Percentiles rank a stretch among this genome's conserved stretches.
Evolutionary conservation across 2,329 filamentous ascomycete genomes (phyloP).

Genomic region (Cytospora piceicola): DNA sequence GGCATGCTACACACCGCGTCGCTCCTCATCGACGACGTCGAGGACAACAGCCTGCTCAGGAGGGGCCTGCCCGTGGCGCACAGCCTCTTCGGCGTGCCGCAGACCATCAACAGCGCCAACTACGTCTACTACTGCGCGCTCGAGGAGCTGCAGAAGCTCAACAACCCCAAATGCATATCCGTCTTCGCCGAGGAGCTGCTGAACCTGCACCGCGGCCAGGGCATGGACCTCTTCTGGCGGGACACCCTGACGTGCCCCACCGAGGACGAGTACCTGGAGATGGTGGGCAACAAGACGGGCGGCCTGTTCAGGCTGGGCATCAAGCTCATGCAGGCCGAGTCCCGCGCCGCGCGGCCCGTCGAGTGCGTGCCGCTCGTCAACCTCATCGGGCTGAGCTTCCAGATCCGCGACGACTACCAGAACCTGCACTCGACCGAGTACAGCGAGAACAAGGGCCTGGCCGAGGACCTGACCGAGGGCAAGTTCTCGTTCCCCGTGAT

Average conservation of each 20-base stretch:
- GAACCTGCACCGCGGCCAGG: slow-evolving; percentile 84
- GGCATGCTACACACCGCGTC: slow-evolving; percentile 87
- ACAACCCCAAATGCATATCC: slow-evolving; percentile 65
- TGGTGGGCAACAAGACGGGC: slow-evolving; percentile 90
- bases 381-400: slow-evolving; percentile 82
- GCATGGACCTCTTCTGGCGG: slow-evolving; percentile 90
- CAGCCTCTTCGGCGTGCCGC: slow-evolving; percentile 80
- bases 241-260: slow-evolving; percentile 82
- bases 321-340: slow-evolving; percentile 85
- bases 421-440: slow-evolving; percentile 80
- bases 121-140: slow-evolving; percentile 85
- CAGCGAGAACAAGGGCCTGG: slow-evolving; percentile 87
- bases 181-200: slow-evolving; percentile 83
- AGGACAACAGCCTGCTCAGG: slow-evolving; percentile 70
- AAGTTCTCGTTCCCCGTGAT: slow-evolving; percentile 98
- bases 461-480: slow-evolving; percentile 93
- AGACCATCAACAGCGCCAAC: slow-evolving; percentile 90
- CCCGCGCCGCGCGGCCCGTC: slow-evolving; percentile 43
- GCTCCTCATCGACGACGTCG: slow-evolving; percentile 83
- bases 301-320: slow-evolving; percentile 83
- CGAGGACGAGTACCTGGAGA: slow-evolving; percentile 90
- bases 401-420: slow-evolving; percentile 92
- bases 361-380: slow-evolving; percentile 87
- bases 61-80: slow-evolving; percentile 83
- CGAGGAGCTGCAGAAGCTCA: slow-evolving; percentile 72